Evolutionary conservation across 495 filamentous ascomycete species (phyloP), one percentile per base, ranked within the genome.

Genomic region (Antarctomyces pellizariae): DNA sequence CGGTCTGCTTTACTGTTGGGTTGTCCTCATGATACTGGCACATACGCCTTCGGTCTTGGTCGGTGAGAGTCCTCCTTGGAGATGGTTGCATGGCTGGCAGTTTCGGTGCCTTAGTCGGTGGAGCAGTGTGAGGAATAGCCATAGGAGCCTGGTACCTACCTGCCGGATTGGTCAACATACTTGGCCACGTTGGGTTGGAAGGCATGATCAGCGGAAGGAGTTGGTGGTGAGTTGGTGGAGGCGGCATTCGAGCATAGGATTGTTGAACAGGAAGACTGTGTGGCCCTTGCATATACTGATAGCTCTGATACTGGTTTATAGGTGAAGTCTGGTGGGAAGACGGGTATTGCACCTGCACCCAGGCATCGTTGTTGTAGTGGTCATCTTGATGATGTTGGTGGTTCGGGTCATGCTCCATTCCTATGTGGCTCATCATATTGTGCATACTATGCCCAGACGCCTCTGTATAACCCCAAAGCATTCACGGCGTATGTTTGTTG

Each of bases 11-110:
- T n/a, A 76, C 75, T 28, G 64, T 73, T 24, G 84, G 86, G 43
- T 95, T 70, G 39, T 92, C 82, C 44, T 90, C 79, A 42, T 84
- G 76, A 49, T 90, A 99, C 39, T 79, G 60, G 46, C 86, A 95
- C 83, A 99, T 99, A 27, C 67, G 65, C 30, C 82, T 67, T 27
- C 86, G 67, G 43, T 93, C 83, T 16, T 75, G 69, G 48, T 95
- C 84, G 13, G 86, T 95, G 37, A 99, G 58, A 0, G 89, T 95
- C 48, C 75, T 78, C 38, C 86, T 62, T 13, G 49, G 49, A 12
- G 51, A 38, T 28, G 42, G 47, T 31, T 59, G 54, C 36, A 52
- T 52, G 16, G 53, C 44, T 7, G 50, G 49, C 36, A 53, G 29
- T 21, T 47, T 53, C 14, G 56, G 52, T 16, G 60, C 52, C 16